Conservation (phyloP, 768 basidiomycete species). For the Suillus sp. region DNA sequence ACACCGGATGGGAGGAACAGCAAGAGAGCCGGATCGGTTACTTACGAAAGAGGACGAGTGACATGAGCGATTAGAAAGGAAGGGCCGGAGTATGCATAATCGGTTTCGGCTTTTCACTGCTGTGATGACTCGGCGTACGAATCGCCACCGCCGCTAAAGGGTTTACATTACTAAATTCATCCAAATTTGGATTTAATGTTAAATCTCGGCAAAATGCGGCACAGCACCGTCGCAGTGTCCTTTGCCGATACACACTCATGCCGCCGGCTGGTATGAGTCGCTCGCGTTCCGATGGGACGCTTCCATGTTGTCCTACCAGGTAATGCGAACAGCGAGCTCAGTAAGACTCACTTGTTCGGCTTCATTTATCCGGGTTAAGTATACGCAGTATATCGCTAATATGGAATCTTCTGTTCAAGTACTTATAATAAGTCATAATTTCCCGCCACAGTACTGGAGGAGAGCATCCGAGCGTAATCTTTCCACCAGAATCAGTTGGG, state of each 20-base stretch:
- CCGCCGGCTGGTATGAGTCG: neutral
- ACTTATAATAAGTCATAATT: neutral
- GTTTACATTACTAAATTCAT: constrained; percentile 12
- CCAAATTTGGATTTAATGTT: constrained; percentile 10
- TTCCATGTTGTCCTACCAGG: too few species aligned
- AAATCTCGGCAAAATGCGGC: constrained; percentile 14
- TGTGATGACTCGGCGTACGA: constrained; percentile 4
- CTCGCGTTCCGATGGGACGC: neutral
- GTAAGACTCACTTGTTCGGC: neutral
- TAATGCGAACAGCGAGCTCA: neutral
- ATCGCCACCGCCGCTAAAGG: neutral
- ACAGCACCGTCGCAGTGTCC: constrained; percentile 11
- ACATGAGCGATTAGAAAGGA: constrained; percentile 33
- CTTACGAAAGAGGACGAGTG: constrained; percentile 31
- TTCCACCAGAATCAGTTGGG: neutral
- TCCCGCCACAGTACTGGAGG: too few species aligned
- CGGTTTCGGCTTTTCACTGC: neutral
- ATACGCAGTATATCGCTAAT: neutral
- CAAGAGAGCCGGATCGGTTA: constrained; percentile 39
- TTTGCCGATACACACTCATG: neutral
- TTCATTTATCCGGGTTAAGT: neutral
- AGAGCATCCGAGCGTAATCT: neutral
- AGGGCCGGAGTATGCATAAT: constrained; percentile 4
- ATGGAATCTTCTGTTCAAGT: constrained; percentile 9
- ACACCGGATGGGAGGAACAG: constrained; percentile 19